A percentile compares a stretch with the other conserved stretches of the same genome.
Evolutionary conservation across 2,329 filamentous ascomycete genomes (phyloP).

Genomic region (Colletotrichum neosansevieriae): DNA sequence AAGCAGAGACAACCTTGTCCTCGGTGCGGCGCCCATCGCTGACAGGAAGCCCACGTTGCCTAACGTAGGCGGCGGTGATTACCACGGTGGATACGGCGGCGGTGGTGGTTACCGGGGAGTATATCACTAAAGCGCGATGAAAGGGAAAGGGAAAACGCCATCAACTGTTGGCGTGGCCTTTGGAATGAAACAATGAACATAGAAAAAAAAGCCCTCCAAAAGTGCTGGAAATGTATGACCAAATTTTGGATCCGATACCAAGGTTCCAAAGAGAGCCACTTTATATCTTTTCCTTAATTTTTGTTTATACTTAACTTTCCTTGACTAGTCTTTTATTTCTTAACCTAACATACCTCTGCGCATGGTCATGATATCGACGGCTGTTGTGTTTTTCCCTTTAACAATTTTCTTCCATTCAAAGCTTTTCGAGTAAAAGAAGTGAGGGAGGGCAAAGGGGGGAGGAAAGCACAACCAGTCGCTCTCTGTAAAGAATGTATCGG

Average conservation of each 20-base stretch:
- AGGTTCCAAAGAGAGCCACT: slow-evolving; percentile 31
- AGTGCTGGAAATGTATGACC: slow-evolving; percentile 38
- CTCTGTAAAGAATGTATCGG: slow-evolving; percentile 3
- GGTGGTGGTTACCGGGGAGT: slow-evolving; percentile 37
- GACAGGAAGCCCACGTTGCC: slow-evolving; percentile 52
- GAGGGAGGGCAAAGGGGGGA: background rate
- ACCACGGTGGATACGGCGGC: slow-evolving; percentile 35
- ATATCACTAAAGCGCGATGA: slow-evolving; percentile 27
- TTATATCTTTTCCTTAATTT: slow-evolving; percentile 40
- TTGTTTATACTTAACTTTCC: slow-evolving; percentile 36
- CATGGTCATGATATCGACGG: slow-evolving; percentile 36
- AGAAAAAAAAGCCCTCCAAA: slow-evolving; percentile 13
- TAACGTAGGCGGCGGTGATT: slow-evolving; percentile 35
- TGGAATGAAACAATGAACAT: slow-evolving; percentile 36
- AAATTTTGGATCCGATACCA: slow-evolving; percentile 21
- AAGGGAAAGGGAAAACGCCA: slow-evolving; percentile 11
- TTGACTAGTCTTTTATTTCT: slow-evolving; percentile 28
- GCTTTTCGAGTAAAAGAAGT: background rate
- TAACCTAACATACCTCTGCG: slow-evolving; percentile 25
- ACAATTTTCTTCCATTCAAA: background rate
- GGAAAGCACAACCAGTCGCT: slow-evolving; percentile 9
- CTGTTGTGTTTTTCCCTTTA: slow-evolving; percentile 19
- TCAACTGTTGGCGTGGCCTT: background rate
- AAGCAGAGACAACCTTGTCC: slow-evolving; percentile 54
- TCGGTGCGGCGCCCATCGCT: slow-evolving; percentile 54